Evolutionary conservation across 75 land plant species (phyloP).

Genomic region (Ceratopteris richardii): DNA sequence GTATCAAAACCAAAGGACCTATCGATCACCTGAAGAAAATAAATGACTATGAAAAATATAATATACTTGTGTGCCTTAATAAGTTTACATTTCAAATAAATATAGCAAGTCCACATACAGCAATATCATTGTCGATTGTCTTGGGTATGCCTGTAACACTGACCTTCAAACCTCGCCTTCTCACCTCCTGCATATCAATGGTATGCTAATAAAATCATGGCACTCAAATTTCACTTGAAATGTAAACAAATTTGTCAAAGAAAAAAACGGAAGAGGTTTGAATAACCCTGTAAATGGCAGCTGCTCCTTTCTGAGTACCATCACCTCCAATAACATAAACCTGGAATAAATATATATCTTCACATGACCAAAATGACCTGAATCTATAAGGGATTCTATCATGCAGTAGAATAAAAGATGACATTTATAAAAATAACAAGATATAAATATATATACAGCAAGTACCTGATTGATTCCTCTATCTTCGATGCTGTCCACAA

Average conservation of each 20-base stretch:
- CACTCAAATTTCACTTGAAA: not conserved
- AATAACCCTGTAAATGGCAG: conserved; percentile 34
- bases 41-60: not conserved
- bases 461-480: conserved; percentile 15
- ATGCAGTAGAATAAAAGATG: no score
- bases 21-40: conserved; percentile 51
- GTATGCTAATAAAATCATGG: not conserved
- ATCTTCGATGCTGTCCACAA: conserved; percentile 35
- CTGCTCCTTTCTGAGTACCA: conserved; percentile 47
- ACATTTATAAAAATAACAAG: no score
- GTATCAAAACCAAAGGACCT: conserved; percentile 91
- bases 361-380: not conserved
- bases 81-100: not conserved
- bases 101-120: conserved; percentile 8
- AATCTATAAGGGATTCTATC: no score
- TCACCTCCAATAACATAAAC: conserved; percentile 49
- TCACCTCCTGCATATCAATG: conserved; percentile 18
- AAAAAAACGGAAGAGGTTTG: no score
- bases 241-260: not conserved
- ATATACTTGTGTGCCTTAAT: not conserved
- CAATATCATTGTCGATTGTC: conserved; percentile 48
- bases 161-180: conserved; percentile 33
- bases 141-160: conserved; percentile 46
- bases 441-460: not conserved
- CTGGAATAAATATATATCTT: conserved; percentile 10